Percentiles rank a stretch among this genome's conserved stretches.
Evolutionary conservation across 345 rosid genomes (phyloP).

Genomic region (Eucalyptus viminalis): DNA sequence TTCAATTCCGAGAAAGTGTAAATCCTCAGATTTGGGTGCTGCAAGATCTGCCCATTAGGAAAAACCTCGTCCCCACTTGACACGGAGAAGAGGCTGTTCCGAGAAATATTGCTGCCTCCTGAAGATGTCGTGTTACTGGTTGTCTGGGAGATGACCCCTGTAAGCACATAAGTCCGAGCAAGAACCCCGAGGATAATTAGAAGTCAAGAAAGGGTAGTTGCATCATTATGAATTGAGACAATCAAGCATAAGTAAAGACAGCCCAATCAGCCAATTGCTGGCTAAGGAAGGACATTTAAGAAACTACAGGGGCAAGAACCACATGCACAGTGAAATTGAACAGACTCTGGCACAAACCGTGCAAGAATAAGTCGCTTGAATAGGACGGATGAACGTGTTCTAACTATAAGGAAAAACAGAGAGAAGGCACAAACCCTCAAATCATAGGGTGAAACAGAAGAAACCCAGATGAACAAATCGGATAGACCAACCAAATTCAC

Average conservation of each 20-base stretch:
- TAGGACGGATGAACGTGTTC: not conserved
- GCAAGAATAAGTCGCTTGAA: not conserved
- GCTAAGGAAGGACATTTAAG: not conserved
- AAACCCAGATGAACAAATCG: slow-evolving; percentile 2
- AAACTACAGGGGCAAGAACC: not conserved
- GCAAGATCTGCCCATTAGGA: slow-evolving; percentile 36
- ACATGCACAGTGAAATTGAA: not conserved
- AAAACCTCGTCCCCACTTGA: slow-evolving; percentile 48
- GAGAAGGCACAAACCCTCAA: not conserved
- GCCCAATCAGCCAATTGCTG: not conserved
- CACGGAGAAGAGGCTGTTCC: slow-evolving; percentile 48
- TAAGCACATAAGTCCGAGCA: not conserved
- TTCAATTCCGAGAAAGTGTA: slow-evolving; percentile 62
- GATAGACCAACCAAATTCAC: not conserved
- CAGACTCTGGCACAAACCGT: not conserved
- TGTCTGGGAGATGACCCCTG: slow-evolving; percentile 44
- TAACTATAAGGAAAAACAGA: not conserved
- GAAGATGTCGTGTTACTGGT: slow-evolving; percentile 48
- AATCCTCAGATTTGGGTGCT: slow-evolving; percentile 38
- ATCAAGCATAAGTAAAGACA: not conserved
- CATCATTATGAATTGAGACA: not conserved
- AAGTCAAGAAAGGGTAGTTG: not conserved
- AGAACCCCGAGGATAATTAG: not conserved
- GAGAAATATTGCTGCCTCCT: slow-evolving; percentile 57
- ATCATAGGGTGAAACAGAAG: not conserved